phyloP scores from a whole-genome alignment of 208 protist genomes.

The Leishmania tropica region DNA sequence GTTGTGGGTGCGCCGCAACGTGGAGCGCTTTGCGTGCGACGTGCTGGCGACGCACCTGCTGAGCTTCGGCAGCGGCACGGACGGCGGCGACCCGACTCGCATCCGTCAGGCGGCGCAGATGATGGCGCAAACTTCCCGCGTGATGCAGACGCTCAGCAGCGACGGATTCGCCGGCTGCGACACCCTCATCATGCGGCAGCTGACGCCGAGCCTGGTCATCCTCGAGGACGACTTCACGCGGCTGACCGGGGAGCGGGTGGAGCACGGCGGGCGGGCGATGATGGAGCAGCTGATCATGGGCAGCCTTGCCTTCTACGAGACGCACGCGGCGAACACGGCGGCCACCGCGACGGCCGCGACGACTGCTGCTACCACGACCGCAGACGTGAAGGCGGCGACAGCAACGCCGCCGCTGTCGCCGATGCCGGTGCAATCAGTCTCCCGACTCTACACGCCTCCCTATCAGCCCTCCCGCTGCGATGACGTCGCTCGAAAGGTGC shows the following conservation, averaged over 20 bases:
- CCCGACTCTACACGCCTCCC: slow-evolving; percentile 5
- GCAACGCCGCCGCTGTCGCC: neutral
- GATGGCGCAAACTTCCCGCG: slow-evolving; percentile 59
- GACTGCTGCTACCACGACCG: neutral
- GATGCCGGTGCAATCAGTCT: slow-evolving; percentile 26
- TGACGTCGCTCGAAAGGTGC: slow-evolving; percentile 65
- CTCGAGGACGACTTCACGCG: slow-evolving; percentile 73
- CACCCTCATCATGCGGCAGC: slow-evolving; percentile 60
- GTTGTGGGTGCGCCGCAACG: slow-evolving; percentile 75
- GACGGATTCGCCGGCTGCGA: slow-evolving; percentile 75
- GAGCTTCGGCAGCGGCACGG: slow-evolving; percentile 76
- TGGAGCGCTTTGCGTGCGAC: slow-evolving; percentile 68
- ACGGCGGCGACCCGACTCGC: slow-evolving; percentile 78
- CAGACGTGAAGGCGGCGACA: neutral
- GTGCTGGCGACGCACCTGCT: slow-evolving; percentile 75
- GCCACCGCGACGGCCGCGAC: slow-evolving; percentile 11
- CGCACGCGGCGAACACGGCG: slow-evolving; percentile 20
- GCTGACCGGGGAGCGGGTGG: slow-evolving; percentile 47
- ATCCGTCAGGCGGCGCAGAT: slow-evolving; percentile 71
- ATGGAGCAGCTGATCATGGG: slow-evolving; percentile 71
- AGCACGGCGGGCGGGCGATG: slow-evolving; percentile 65
- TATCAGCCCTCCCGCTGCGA: slow-evolving; percentile 50
- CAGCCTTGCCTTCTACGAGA: slow-evolving; percentile 30
- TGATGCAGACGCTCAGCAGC: slow-evolving; percentile 50
- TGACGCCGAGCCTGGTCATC: slow-evolving; percentile 75